phyloP scores from a whole-genome alignment of 495 filamentous ascomycete genomes.

The Neurospora pannonica region DNA sequence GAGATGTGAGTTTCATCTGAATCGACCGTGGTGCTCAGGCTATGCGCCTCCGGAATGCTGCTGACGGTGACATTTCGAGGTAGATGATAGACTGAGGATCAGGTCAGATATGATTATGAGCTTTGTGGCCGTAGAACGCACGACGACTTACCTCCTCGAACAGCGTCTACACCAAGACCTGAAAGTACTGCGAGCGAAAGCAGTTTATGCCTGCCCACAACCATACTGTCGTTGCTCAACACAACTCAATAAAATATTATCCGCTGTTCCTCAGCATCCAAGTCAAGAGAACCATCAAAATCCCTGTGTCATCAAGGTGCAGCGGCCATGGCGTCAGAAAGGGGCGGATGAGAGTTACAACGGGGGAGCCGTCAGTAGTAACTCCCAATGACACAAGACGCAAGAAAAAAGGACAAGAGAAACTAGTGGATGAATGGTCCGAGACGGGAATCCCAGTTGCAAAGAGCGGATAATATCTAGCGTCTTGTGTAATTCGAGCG shows the following conservation, averaged over 20 bases:
- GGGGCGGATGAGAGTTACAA: not conserved
- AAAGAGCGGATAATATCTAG: not conserved
- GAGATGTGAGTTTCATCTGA: not conserved
- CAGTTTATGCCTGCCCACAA: constrained; percentile 18
- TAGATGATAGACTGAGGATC: not conserved
- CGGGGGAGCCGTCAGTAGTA: not conserved
- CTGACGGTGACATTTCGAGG: not conserved
- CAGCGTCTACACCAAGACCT: constrained; percentile 15
- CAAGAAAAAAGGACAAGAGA: not conserved
- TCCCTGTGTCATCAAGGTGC: constrained; percentile 8
- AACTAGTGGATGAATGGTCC: not conserved
- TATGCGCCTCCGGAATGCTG: not conserved
- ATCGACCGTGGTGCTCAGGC: not conserved
- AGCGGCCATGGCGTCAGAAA: constrained; percentile 10
- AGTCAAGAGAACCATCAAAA: not conserved
- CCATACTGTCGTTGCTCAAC: constrained; percentile 16
- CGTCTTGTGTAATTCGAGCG: not conserved
- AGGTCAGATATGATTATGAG: not conserved
- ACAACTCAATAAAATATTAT: not conserved
- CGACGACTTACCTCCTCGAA: constrained; percentile 14
- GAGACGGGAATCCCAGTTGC: not conserved
- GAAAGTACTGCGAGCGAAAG: constrained; percentile 23
- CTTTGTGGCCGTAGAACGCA: not conserved
- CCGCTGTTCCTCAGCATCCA: constrained; percentile 7
- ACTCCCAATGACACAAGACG: not conserved